Evolutionary conservation across 1,284 basidiomycete genomes (phyloP), one percentile per base, ranked within the genome.

Genomic region (Apiotrichum brassicae): DNA sequence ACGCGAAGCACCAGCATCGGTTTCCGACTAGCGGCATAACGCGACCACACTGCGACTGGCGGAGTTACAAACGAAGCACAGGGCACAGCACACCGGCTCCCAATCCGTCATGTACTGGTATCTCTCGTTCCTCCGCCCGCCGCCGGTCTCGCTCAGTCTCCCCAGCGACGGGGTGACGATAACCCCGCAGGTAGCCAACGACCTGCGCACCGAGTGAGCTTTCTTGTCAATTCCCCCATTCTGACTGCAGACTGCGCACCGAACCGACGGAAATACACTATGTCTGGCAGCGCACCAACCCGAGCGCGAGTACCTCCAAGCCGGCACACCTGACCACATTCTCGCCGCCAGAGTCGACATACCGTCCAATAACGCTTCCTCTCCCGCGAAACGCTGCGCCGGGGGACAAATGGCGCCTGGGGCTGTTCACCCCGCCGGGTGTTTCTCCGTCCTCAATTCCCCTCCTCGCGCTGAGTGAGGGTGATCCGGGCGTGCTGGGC

Each of bases 331-430:
- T 90, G 19, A 90, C 86, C 3, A 84, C 80, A 1, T 91, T 65
- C 45, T 39, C 80, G 76, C 78, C 79, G 11, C 75, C 78, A 33
- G 72, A 74, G 19, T 82, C 77, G 41, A 82, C 83, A 6, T 90
- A 89, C 74, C 86, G 85, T 61, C 79, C 82, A 42, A 75, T 89
- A 1, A 66, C 76, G 1, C 76, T 92, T 0, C 80, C 83, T 0
- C 73, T 81, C 4, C 87, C 88, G 1, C 66, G 74, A 0, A 71
- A 72, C 18, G 71, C 78, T 1, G 70, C 75, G 35, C 71, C 78
- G 14, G 82, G 81, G 5, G 77, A 83, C 52, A 59, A 62, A 25
- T 91, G 84, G 81, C 74, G 80, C 3, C 78, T 92, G 6, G 70
- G 82, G 5, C 74, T 90, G 11, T 78, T 81, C 20, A 22, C 46